Evolutionary conservation across 208 protist genomes (phyloP), one percentile per base, ranked within the genome.

Genomic region (Acanthamoeba quina): DNA sequence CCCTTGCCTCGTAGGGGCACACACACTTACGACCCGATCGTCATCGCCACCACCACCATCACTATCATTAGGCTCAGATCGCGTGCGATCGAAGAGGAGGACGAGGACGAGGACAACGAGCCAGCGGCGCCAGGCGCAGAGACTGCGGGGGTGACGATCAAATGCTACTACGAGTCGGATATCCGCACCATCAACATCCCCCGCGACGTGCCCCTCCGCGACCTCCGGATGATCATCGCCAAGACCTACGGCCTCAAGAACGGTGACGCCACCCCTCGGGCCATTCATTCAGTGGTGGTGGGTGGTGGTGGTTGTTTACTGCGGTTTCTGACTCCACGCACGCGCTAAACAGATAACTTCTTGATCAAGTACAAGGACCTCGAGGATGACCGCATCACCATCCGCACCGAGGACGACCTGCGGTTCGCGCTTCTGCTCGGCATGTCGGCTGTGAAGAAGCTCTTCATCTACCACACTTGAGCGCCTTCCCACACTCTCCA

Each of bases 361-460:
- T 76, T 91, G 41, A 21, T 91, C 34, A 91, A 91, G 60, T 91
- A 91, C 85, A 91, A 91, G 47, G 85, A 91, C 24, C 60, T 91
- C 7, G 85, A 91, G 60, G 85, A 91, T 37, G 85, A 91, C 37
- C 54, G 85, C 17, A 91, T 91, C 60, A 91, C 85, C 85, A 91
- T 91, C 41, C 54, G 85, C 60, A 76, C 60, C 15, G 85, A 91
- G 85, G 85, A 91, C 17, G 85, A 91, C 24, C 85, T 91, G 24
- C 74, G 85, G 60, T 91, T 91, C 41, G 85, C 85, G n/a, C 54
- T 91, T 49, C 60, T 74, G 17, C 74, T 91, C 60, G 85, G 85
- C 58, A 91, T 91, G 85, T 76, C 60, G 11, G n/a, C 85, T 15
- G 62, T 74, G 29, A 91, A 76, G 85, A 91, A 91, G 41, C 85